phyloP scores from a whole-genome alignment of 345 rosid species.

The Murraya koenigii region DNA sequence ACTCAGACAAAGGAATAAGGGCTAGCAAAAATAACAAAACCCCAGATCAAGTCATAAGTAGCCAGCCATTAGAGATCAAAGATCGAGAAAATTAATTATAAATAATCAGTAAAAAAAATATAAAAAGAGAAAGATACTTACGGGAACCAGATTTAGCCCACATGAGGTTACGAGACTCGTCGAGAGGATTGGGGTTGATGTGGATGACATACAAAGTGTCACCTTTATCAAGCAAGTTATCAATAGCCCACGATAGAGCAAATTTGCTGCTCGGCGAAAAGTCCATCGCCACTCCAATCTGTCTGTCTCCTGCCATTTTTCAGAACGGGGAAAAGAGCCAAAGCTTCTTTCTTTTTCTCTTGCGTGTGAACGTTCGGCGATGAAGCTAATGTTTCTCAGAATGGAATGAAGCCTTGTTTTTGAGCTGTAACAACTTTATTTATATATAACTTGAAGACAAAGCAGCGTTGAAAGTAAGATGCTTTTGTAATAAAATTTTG shows the following conservation, averaged over 20 bases:
- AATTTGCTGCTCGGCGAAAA: conserved; percentile 90
- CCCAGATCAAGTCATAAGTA: conserved; percentile 17
- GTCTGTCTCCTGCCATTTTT: conserved; percentile 66
- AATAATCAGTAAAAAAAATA: too few species aligned
- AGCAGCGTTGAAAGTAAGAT: neutral
- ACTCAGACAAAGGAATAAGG: conserved; percentile 80
- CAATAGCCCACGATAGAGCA: conserved; percentile 83
- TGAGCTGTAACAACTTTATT: neutral
- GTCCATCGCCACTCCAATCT: conserved; percentile 84
- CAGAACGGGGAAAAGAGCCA: neutral
- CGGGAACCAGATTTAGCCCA: conserved; percentile 79
- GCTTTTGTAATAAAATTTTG: neutral
- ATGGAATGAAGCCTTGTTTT: neutral
- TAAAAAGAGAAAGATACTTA: conserved; percentile 27
- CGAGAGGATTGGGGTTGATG: conserved; percentile 41
- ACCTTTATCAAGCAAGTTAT: conserved; percentile 74
- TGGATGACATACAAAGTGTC: conserved; percentile 73
- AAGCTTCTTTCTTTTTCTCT: neutral
- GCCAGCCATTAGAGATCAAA: neutral
- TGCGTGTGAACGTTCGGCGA: neutral
- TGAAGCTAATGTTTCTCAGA: neutral
- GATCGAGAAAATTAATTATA: neutral
- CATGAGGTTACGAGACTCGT: conserved; percentile 49
- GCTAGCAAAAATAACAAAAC: conserved; percentile 37
- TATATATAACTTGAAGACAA: neutral